A percentile compares a stretch with the other conserved stretches of the same genome.
Conservation (phyloP, 1,139 yeast genomes). For the Lodderomyces parapsilosis region DNA sequence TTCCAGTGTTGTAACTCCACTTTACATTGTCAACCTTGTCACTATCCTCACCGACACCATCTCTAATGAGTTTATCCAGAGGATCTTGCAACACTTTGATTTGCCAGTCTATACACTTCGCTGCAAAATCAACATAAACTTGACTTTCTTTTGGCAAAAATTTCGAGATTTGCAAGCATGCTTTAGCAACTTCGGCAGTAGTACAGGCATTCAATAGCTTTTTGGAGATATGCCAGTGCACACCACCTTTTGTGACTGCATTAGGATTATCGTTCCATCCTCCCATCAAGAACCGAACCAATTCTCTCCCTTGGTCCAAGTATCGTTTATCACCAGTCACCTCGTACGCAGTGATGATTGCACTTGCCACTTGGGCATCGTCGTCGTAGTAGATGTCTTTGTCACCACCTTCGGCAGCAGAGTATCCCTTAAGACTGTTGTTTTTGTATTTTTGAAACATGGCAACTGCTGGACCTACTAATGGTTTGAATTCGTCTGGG, state of each 20-base stretch:
- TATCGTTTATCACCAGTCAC: conserved; percentile 57
- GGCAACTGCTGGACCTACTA: conserved; percentile 53
- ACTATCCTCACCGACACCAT: conserved; percentile 57
- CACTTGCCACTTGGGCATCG: conserved; percentile 73
- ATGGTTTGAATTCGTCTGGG: conserved; percentile 52
- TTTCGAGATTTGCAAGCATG: conserved; percentile 58
- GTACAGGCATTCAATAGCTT: conserved; percentile 64
- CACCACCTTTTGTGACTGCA: conserved; percentile 53
- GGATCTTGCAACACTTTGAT: conserved; percentile 52
- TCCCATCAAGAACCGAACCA: conserved; percentile 62
- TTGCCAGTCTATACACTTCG: conserved; percentile 55
- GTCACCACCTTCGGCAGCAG: conserved; percentile 62
- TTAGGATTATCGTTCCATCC: conserved; percentile 56
- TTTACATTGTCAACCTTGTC: conserved; percentile 50
- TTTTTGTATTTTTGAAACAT: conserved; percentile 56
- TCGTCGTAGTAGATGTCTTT: conserved; percentile 72
- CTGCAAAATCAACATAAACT: conserved; percentile 51
- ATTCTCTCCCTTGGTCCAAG: conserved; percentile 57
- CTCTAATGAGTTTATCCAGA: conserved; percentile 56
- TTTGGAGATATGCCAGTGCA: conserved; percentile 65
- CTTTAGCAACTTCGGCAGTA: conserved; percentile 70
- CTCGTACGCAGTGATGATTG: conserved; percentile 66
- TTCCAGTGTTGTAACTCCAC: conserved; percentile 73
- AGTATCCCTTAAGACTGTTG: conserved; percentile 48
- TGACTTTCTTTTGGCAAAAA: conserved; percentile 48